These are phyloP conservation scores for Aspergillus fumigatus DNA, from an alignment of 2,329 filamentous ascomycete species.

Conservation along the genomic window DNA sequence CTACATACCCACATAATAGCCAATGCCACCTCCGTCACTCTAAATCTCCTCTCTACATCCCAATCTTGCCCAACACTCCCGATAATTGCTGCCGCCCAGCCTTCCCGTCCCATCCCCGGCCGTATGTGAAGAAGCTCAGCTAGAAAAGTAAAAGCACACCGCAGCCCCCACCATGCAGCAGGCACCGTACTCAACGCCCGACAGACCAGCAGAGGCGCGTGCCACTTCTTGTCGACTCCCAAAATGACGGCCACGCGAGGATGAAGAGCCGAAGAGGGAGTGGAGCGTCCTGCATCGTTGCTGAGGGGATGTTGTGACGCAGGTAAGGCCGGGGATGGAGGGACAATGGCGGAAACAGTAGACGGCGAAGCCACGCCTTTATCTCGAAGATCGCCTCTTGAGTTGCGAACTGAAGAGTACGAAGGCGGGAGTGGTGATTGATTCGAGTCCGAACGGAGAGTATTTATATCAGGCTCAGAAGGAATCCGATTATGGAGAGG, in stretches of 20 bases:
- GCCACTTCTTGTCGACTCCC: conserved; percentile 68
- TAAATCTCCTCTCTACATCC: conserved; percentile 47
- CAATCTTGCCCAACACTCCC: conserved; percentile 36
- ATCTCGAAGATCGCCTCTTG: conserved; percentile 15
- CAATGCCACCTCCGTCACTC: conserved; percentile 64
- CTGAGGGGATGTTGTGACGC: conserved; percentile 23
- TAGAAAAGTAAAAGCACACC: conserved; percentile 64
- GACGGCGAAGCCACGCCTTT: conserved; percentile 30
- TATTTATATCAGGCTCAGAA: conserved; percentile 22
- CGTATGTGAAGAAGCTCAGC: conserved; percentile 55
- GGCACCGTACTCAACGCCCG: conserved; percentile 69
- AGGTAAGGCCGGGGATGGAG: conserved; percentile 28
- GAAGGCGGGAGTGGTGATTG: conserved; percentile 5
- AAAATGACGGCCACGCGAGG: conserved; percentile 74
- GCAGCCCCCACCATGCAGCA: conserved; percentile 66
- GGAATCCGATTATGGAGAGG: conserved; percentile 23
- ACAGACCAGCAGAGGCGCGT: conserved; percentile 66
- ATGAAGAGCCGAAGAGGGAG: conserved; percentile 50
- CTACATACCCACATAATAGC: conserved; percentile 68
- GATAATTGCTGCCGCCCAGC: conserved; percentile 37
- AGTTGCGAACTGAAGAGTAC: conserved; percentile 8
- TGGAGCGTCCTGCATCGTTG: conserved; percentile 26
- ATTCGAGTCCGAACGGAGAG: conserved; percentile 10
- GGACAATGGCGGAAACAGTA: conserved; percentile 20
- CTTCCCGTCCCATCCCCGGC: conserved; percentile 39